Percentiles rank a stretch among this genome's conserved stretches.
These are phyloP conservation scores for Magnolia kwangsiensis DNA, from an alignment of 164 flowering plant genomes.

Conservation along the genomic window DNA sequence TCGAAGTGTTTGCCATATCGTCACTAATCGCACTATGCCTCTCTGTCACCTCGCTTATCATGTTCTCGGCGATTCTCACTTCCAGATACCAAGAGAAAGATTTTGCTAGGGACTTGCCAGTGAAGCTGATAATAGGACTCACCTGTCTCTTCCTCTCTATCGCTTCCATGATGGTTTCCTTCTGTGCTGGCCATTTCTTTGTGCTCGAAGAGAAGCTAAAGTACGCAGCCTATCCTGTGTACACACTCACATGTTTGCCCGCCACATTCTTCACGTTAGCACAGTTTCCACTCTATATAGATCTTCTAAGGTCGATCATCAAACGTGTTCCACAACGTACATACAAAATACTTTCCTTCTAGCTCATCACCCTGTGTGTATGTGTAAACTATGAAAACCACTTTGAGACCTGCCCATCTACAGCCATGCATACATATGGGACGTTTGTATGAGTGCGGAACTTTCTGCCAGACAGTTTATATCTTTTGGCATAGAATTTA, in stretches of 20 bases:
- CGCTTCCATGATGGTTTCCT: constrained; percentile 1
- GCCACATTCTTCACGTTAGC: not conserved
- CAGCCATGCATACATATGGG: no score
- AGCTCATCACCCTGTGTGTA: not conserved
- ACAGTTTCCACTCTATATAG: constrained; percentile 3
- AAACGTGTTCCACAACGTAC: not conserved
- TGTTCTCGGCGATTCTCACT: constrained; percentile 3
- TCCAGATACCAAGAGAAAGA: not conserved
- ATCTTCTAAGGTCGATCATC: not conserved
- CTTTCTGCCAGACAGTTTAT: no score
- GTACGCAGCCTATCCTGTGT: not conserved
- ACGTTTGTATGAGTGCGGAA: no score
- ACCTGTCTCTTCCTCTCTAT: constrained; percentile 7
- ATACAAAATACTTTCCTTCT: not conserved
- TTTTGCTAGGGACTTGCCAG: not conserved
- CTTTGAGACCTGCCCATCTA: no score
- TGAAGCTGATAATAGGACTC: constrained; percentile 7
- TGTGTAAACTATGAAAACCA: no score
- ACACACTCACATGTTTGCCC: not conserved
- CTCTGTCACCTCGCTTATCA: constrained; percentile 7
- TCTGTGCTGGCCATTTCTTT: constrained; percentile 13
- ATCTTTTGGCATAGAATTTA: no score
- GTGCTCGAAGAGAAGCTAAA: not conserved
- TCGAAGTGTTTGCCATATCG: constrained; percentile 2
- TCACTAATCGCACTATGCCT: constrained; percentile 7